Conservation (phyloP, 306 rosid species). For the Malus domestica region DNA sequence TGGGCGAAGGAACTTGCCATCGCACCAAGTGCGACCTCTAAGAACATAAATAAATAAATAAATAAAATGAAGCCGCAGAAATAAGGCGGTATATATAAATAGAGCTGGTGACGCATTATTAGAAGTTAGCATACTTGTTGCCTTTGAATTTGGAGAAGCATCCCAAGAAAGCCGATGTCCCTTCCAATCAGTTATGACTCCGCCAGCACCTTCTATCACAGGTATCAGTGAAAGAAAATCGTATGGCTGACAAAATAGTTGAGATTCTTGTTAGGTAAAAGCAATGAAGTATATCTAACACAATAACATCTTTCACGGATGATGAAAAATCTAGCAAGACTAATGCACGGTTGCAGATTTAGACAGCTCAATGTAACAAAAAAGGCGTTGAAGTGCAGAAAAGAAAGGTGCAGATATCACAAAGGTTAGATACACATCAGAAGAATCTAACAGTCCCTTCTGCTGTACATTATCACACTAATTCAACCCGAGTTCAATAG, state of each 20-base stretch:
- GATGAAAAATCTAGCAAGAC: not conserved
- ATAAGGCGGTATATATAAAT: not conserved
- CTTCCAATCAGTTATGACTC: constrained; percentile 91
- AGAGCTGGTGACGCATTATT: not conserved
- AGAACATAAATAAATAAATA: not conserved
- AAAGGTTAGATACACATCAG: not conserved
- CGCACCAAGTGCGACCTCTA: too few species aligned
- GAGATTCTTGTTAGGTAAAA: not conserved
- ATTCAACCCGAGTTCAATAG: not conserved
- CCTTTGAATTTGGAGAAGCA: constrained; percentile 61
- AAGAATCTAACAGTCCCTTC: not conserved
- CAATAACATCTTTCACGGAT: not conserved
- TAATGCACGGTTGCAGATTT: not conserved
- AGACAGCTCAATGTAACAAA: not conserved
- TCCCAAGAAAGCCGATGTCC: constrained; percentile 77
- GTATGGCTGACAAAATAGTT: constrained; percentile 58
- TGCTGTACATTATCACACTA: not conserved
- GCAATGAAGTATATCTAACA: not conserved
- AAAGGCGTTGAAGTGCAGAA: not conserved
- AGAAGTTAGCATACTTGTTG: constrained; percentile 39
- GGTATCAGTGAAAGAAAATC: constrained; percentile 86
- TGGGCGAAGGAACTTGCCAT: too few species aligned
- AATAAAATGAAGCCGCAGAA: not conserved
- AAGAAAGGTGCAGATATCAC: not conserved
- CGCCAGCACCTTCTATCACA: constrained; percentile 91